Base-by-base conservation (phyloP, 164 flowering plant genomes). In the Umbellularia californica region DNA sequence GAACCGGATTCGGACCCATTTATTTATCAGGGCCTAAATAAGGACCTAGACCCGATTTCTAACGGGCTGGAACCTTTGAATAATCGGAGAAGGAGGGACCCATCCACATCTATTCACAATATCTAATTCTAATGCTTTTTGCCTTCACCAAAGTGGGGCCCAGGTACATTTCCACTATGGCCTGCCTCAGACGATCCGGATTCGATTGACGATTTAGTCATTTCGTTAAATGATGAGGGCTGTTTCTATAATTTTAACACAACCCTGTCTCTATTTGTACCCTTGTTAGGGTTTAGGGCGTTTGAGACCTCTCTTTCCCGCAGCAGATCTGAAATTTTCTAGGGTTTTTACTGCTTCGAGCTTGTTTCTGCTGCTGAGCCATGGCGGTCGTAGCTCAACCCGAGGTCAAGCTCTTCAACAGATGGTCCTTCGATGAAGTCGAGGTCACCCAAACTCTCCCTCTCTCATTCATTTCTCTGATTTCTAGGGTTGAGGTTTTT, bases 341-440 rank as follows among this genome's bases (percentile, higher is more conserved):
- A 13, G 33, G 28, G 28, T 25, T 23, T 64, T 64, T 25, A 17
- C 28, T 17, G 68, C 30, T 23, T 0, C 30, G 68, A 27, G n/a
- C n/a, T 13, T 14, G 68, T 2, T 1, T 14, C 25, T 12, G 33
- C 33, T 25, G 27, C 11, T 6, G 22, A 68, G 70, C 75, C 25
- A 72, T 72, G 78, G 76, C 69, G 25, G 70, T 62, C 30, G 77
- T 63, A 14, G 73, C 73, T 27, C 79, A 68, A 55, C 76, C 79
- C 1, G 82, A 80, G 23, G 82, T 81, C 28, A 78, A 78, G 77
- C 81, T 81, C n/a, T 81, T 81, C 76, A 81, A 81, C 74, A 47
- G 78, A 69, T 81, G 83, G 83, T n/a, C 83, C 5, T 81, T 81
- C 47, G 83, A 81, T 0, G 83, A 77, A 14, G 76, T 81, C 11